Evolutionary conservation across 306 rosid species (phyloP).

Genomic region (Cucurbita ficifolia): DNA sequence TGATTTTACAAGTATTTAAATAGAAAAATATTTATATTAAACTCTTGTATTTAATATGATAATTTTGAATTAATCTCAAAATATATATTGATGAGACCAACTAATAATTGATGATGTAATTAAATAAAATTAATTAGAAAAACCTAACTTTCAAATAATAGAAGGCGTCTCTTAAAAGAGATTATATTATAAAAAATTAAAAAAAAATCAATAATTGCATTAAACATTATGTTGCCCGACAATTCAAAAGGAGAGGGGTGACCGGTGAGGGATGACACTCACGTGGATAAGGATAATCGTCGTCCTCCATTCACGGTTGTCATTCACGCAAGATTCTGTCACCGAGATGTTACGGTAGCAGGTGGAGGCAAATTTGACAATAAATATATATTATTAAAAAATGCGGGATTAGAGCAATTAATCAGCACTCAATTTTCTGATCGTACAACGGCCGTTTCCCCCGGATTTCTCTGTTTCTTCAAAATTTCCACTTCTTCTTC

Average conservation of each 20-base stretch:
- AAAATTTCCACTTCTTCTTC: neutral
- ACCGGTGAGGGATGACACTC: neutral
- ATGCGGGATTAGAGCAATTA: conserved; percentile 1
- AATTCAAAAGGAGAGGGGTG: neutral
- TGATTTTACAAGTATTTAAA: neutral
- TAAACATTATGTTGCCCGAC: neutral
- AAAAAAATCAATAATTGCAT: neutral
- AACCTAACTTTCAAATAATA: neutral
- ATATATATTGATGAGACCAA: neutral
- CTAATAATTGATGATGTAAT: neutral
- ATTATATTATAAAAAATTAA: neutral
- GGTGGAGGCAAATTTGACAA: neutral
- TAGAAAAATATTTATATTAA: neutral
- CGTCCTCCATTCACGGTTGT: neutral
- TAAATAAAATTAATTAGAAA: neutral
- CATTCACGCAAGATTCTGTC: neutral
- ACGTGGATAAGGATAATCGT: conserved; percentile 5
- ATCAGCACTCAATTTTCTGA: neutral
- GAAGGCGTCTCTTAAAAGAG: neutral
- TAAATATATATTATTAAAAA: neutral
- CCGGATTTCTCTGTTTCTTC: neutral
- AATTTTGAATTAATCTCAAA: neutral
- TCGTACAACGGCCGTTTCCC: conserved; percentile 4
- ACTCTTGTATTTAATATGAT: neutral
- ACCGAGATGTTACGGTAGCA: neutral